Base-by-base conservation (phyloP, 2,329 filamentous ascomycete genomes). In the Penicillium sp. region DNA sequence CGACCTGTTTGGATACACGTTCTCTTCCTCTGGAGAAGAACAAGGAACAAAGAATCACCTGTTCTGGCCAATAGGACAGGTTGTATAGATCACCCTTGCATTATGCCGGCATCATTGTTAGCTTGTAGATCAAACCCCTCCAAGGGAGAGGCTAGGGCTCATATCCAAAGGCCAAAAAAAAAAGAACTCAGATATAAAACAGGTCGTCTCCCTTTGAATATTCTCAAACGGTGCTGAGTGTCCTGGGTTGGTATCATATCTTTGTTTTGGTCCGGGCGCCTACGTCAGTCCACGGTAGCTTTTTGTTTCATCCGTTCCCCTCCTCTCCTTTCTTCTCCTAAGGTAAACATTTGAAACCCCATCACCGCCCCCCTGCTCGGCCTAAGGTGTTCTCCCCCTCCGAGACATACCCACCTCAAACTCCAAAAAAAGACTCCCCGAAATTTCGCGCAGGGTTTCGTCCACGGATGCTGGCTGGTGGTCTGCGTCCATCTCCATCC, bases 401-500 rank as follows among this genome's bases (percentile, higher is more conserved):
- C 33, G 33, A 50, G 35, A 50, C 48, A 55, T 55, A 45, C 43
- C 43, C 41, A 48, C 48, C 48, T 43, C 29, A 3, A 26, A 21
- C 26, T 19, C 52, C 43, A 22, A 21, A 48, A 53, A 35, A 29
- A 43, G 13, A 26, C 10, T 24, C 13, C 52, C 33, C 26, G 49
- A 35, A 35, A 43, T 13, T 43, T 35, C 14, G 33, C 49, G 44
- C 45, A 35, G 27, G 47, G 13, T 31, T 49, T 52, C 45, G 48
- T 55, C 47, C 43, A 37, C 59, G 31, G 41, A 51, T 58, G 53
- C 61, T 62, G 57, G 63, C 61, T 67, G 64, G 59, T 67, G 61
- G 61, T 65, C 62, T 60, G 60, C 64, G 60, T 61, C 47, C 59
- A 62, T 49, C 55, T 63, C 57, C 58, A 64, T 68, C 63, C 63